Evolutionary conservation across 2,329 filamentous ascomycete species (phyloP).

Genomic region (Apiospora pterosperma): DNA sequence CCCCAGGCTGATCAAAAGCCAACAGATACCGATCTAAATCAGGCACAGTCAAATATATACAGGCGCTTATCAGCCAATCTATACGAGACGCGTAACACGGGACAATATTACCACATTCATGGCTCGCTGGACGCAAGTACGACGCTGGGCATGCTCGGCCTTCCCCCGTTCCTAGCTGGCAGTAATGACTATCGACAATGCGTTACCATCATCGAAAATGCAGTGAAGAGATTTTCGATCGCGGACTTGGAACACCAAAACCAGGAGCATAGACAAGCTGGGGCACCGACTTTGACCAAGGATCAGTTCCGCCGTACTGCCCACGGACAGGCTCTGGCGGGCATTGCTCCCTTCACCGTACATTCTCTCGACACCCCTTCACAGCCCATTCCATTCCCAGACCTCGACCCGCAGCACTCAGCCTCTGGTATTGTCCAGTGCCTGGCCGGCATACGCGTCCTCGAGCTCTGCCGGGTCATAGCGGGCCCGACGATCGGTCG

Average conservation of each 20-base stretch:
- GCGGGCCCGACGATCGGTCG: constrained; percentile 71
- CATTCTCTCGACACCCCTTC: constrained; percentile 47
- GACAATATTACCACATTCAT: constrained; percentile 73
- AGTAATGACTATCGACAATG: constrained; percentile 58
- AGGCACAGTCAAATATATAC: constrained; percentile 69
- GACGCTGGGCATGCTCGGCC: constrained; percentile 66
- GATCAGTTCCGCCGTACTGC: constrained; percentile 56
- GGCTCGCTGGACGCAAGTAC: constrained; percentile 70
- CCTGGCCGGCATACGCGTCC: constrained; percentile 63
- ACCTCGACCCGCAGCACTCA: constrained; percentile 21
- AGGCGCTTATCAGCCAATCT: constrained; percentile 70
- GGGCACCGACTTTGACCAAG: constrained; percentile 55
- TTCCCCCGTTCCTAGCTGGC: constrained; percentile 58
- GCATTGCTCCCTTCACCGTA: constrained; percentile 46
- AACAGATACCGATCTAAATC: constrained; percentile 66
- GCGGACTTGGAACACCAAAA: constrained; percentile 59
- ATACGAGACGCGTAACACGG: constrained; percentile 62
- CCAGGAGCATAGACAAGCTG: constrained; percentile 52
- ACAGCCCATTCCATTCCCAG: constrained; percentile 39
- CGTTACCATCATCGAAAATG: constrained; percentile 55
- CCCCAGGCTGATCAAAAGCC: constrained; percentile 4
- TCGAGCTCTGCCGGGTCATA: constrained; percentile 74
- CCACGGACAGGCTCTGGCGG: constrained; percentile 42
- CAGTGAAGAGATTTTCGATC: constrained; percentile 51
- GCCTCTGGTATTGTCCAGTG: constrained; percentile 29